Conservation (phyloP, 305 asterid genomes). For the Andrographis paniculata region DNA sequence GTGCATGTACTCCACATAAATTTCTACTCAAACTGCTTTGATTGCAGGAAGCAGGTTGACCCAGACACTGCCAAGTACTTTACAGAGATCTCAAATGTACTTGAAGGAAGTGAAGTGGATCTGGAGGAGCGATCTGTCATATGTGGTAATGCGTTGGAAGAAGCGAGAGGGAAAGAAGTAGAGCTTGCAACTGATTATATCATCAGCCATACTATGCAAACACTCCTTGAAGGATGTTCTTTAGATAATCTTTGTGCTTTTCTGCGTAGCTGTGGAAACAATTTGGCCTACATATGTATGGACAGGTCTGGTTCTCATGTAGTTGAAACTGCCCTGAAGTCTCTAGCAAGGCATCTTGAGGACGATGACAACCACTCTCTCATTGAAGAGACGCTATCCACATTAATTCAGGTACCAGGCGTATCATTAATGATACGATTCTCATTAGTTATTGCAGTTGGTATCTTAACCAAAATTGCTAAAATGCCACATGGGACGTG, state of each 20-base stretch:
- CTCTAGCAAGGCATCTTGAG: constrained; percentile 70
- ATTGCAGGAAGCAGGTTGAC: constrained; percentile 63
- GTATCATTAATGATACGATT: constrained; percentile 2
- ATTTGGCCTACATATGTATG: constrained; percentile 53
- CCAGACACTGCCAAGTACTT: constrained; percentile 85
- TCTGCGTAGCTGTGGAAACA: constrained; percentile 44
- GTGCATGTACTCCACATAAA: constrained; percentile 4
- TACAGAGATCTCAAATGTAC: constrained; percentile 68
- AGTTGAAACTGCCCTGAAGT: constrained; percentile 84
- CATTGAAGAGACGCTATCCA: constrained; percentile 47
- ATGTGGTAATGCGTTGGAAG: constrained; percentile 90
- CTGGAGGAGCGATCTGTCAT: constrained; percentile 62
- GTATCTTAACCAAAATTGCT: not conserved
- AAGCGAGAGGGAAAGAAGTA: constrained; percentile 85
- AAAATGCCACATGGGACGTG: not conserved
- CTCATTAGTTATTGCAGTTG: not conserved
- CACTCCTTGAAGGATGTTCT: constrained; percentile 78
- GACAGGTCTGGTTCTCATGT: constrained; percentile 99
- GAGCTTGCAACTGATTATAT: constrained; percentile 93
- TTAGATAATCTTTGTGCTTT: constrained; percentile 70
- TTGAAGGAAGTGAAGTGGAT: constrained; percentile 72
- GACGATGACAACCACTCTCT: constrained; percentile 48
- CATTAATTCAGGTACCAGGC: constrained; percentile 57
- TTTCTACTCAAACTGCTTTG: constrained; percentile 7
- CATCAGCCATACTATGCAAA: constrained; percentile 90